Conservation (phyloP, 306 rosid genomes). For the Quercus engelmannii region DNA sequence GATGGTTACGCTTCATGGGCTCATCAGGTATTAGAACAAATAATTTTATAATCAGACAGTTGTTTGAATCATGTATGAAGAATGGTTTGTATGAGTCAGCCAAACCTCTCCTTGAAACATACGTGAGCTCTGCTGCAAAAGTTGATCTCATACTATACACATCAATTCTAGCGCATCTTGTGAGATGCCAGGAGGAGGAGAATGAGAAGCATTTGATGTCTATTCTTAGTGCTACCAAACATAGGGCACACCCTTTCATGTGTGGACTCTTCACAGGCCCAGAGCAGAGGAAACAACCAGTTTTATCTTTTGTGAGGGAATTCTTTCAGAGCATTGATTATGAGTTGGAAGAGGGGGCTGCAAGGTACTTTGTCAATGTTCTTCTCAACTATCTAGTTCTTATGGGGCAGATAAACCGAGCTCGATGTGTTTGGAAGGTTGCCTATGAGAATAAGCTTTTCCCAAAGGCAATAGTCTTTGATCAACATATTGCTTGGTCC, state of each 20-base stretch:
- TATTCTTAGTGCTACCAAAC: conserved; percentile 77
- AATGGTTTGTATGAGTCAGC: conserved; percentile 72
- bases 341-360: conserved; percentile 93
- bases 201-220: conserved; percentile 92
- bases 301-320: conserved; percentile 77
- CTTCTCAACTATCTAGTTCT: conserved; percentile 93
- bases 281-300: conserved; percentile 80
- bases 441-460: conserved; percentile 95
- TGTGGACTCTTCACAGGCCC: conserved; percentile 91
- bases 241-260: conserved; percentile 81
- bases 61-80: conserved; percentile 95
- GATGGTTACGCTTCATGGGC: conserved; percentile 95
- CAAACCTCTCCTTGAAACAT: conserved; percentile 86
- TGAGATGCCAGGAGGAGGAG: conserved; percentile 85
- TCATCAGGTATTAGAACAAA: conserved; percentile 89
- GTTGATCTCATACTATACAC: conserved; percentile 94
- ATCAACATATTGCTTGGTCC: conserved; percentile 98
- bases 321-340: conserved; percentile 88
- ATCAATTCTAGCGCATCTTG: conserved; percentile 87
- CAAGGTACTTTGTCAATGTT: conserved; percentile 87
- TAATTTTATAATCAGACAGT: conserved; percentile 79
- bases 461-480: conserved; percentile 92
- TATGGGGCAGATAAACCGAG: conserved; percentile 94
- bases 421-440: conserved; percentile 93
- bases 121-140: conserved; percentile 79